A percentile compares a stretch with the other conserved stretches of the same genome.
These are phyloP conservation scores for Neltuma alba DNA, from an alignment of 306 rosid genomes.

Conservation along the genomic window DNA sequence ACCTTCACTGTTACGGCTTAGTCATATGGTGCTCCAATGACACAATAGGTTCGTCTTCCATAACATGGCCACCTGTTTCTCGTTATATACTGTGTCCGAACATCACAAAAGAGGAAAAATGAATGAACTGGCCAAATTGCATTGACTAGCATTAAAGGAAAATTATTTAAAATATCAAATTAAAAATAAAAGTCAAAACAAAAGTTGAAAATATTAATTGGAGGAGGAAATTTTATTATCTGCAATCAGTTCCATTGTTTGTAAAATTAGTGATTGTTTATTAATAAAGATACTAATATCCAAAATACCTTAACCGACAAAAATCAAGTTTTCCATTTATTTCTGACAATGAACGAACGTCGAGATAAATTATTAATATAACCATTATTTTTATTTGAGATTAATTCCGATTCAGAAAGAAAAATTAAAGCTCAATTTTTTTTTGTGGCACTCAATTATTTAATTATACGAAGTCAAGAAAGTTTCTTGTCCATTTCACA, in stretches of 20 bases:
- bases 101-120: not conserved
- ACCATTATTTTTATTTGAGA: not conserved
- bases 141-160: not conserved
- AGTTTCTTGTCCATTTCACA: not conserved
- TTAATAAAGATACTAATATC: not conserved
- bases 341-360: not conserved
- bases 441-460: no score
- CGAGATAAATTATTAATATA: not conserved
- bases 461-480: no score
- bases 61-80: not conserved
- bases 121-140: not conserved
- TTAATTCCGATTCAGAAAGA: not conserved
- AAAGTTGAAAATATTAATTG: not conserved
- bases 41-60: not conserved
- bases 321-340: not conserved
- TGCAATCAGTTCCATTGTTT: not conserved
- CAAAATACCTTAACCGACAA: not conserved
- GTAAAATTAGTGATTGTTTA: not conserved
- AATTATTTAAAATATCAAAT: not conserved
- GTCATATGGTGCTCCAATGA: not conserved
- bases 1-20: not conserved
- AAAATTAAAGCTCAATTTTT: no score
- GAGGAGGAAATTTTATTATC: not conserved
- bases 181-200: not conserved
- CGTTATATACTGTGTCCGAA: not conserved